Evolutionary conservation across 768 basidiomycete genomes (phyloP), one percentile per base, ranked within the genome.

Genomic region (Lentinula detonsa): DNA sequence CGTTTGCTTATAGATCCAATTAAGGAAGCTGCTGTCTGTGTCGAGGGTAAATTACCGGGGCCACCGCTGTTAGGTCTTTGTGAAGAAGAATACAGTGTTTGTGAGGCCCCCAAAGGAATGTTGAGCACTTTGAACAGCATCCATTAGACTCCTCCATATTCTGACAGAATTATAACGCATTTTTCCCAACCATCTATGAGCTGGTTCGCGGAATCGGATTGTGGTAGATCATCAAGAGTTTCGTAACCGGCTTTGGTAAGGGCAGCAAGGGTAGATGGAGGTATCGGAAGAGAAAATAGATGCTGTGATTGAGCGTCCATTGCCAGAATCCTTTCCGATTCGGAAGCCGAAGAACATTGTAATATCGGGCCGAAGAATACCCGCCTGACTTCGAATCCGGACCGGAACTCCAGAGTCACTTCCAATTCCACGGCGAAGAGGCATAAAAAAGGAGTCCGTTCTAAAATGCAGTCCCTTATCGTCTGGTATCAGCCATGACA

Each of bases 171-270:
- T 31, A 28, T 4, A 31, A 31, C 62, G 11, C 23, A 35, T 37
- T 50, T 28, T 13, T 15, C 60, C 70, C 56, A 33, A 84, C 87
- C 84, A 74, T 76, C 73, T 23, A 82, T 76, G 21, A 88, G 67
- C n/a, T 65, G 62, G 59, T 84, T 81, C 4, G 77, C 72, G 2
- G 80, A 76, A 2, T 73, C 35, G 18, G 28, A 67, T 7, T 69
- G 68, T 15, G 69, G 68, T 7, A 89, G 65, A 64, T 90, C 87
- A 55, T 79, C 73, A 2, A 84, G 65, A 6, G 79, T 84, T 66
- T 84, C 79, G 65, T 86, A 89, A 5, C 87, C 87, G 42, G 80
- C 78, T 42, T 73, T 74, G 49, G 74, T 74, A 37, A 88, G 73
- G 3, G 77, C 77, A 15, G 75, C 71, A 35, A 84, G 75, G 2